These are phyloP conservation scores for Eimeria praecox DNA, from an alignment of 169 alveolate genomes.

Conservation along the genomic window DNA sequence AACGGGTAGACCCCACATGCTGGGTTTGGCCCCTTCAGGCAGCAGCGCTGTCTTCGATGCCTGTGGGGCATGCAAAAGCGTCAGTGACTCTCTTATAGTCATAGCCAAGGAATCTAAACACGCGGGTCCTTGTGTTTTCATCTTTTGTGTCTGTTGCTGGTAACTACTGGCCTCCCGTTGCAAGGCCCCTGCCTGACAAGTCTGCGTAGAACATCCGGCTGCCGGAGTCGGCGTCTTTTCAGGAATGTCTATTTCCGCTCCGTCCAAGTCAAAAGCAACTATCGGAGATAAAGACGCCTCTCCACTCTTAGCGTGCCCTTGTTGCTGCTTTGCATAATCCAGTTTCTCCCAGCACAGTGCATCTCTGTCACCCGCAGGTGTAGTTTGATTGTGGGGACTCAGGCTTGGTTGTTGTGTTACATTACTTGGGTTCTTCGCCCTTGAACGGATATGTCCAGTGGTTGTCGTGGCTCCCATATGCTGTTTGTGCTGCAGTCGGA, in stretches of 20 bases:
- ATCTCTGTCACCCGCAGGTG: background rate
- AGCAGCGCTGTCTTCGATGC: slow-evolving; percentile 35
- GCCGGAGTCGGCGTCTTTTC: background rate
- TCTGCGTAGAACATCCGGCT: background rate
- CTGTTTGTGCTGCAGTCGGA: slow-evolving; percentile 56
- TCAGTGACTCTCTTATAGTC: slow-evolving; percentile 3
- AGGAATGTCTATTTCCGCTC: background rate
- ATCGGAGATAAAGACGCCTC: background rate
- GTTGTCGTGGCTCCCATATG: slow-evolving; percentile 50
- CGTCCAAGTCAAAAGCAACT: background rate
- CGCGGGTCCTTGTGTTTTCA: no score
- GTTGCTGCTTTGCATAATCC: slow-evolving; percentile 62
- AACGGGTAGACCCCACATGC: slow-evolving; percentile 76
- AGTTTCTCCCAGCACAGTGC: slow-evolving; percentile 65
- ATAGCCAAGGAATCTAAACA: slow-evolving; percentile 19
- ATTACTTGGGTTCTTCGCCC: background rate
- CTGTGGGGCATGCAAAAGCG: slow-evolving; percentile 26
- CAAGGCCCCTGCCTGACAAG: background rate
- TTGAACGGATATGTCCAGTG: slow-evolving; percentile 32
- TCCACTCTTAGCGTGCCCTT: background rate
- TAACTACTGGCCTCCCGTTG: background rate
- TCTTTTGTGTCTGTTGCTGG: background rate
- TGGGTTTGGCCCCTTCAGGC: slow-evolving; percentile 58
- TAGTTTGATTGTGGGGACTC: background rate
- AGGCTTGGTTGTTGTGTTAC: background rate